phyloP scores from a whole-genome alignment of 148 eudicot species.

The Rhododendron vialii region DNA sequence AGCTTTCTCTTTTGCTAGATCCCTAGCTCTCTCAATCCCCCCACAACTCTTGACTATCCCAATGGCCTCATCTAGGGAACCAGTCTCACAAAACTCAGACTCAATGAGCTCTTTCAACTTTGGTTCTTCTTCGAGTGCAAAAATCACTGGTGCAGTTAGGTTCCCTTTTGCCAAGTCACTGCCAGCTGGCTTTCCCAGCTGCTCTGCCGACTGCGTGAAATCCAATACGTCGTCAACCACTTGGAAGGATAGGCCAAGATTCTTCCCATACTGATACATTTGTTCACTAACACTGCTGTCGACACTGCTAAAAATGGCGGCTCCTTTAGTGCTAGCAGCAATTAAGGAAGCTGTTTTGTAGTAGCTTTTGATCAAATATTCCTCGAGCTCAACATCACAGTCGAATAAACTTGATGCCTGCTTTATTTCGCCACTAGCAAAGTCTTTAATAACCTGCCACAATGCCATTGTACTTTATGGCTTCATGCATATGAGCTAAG shows the following conservation, averaged over 20 bases:
- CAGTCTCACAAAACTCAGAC: conserved; percentile 72
- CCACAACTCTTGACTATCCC: conserved; percentile 60
- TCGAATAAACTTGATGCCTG: conserved; percentile 89
- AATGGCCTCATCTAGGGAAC: conserved; percentile 74
- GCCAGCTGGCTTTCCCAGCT: conserved; percentile 88
- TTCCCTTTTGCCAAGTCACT: conserved; percentile 87
- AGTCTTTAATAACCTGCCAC: conserved; percentile 89
- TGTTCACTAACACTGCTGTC: conserved; percentile 44
- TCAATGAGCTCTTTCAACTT: conserved; percentile 73
- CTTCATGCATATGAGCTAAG: neutral
- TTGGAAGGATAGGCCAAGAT: conserved; percentile 88
- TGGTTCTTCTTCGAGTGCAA: conserved; percentile 58
- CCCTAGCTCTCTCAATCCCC: conserved; percentile 71
- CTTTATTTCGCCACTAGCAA: conserved; percentile 94
- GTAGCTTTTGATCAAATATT: conserved; percentile 83
- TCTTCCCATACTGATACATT: conserved; percentile 84
- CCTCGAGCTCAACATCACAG: conserved; percentile 71
- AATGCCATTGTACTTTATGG: neutral
- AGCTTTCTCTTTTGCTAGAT: conserved; percentile 68
- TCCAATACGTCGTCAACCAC: conserved; percentile 91
- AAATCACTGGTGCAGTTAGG: conserved; percentile 86
- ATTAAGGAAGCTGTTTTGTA: conserved; percentile 91
- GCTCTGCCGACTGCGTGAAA: conserved; percentile 86
- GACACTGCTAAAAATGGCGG: conserved; percentile 81
- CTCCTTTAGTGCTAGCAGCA: conserved; percentile 93